Base-by-base conservation (phyloP, 2,329 filamentous ascomycete genomes). In the Cercospora sp. region DNA sequence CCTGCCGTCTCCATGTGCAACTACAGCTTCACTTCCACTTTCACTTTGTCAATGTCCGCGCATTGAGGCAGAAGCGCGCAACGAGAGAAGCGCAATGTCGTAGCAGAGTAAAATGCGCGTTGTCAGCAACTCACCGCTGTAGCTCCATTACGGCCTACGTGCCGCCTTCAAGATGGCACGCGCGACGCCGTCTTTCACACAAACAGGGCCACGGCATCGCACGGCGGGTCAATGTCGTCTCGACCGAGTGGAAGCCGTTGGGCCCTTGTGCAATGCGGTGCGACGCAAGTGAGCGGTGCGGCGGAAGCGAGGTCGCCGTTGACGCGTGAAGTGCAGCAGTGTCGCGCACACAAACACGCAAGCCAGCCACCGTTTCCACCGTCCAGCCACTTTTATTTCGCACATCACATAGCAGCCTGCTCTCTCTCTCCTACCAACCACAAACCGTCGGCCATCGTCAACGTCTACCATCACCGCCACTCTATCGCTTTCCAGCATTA, bases 401-500 rank as follows among this genome's bases (percentile, higher is more conserved):
- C 53, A 57, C 26, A 30, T 33, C 26, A n/a, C 53, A 58, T 31
- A 30, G 26, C 53, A 58, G 1, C 16, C 6, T 30, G 16, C 18
- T 16, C 26, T 53, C 48, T 28, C 53, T 58, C 30, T n/a, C 13
- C 30, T 26, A 33, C 30, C 53, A 30, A 23, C 53, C 53, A 30
- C 30, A n/a, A 30, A 30, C 30, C 28, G 18, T 30, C 60, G 16
- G 16, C 60, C 30, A 12, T 13, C 31, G n/a, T 60, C 59, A 61
- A 48, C 59, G 59, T 10, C 61, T 36, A 16, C 48, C n/a, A 63
- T 42, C 61, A 55, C 61, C 45, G 36, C 31, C 61, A 12, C 58
- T 61, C 33, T 63, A 48, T 63, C 64, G 63, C 31, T 51, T 16
- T 26, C 53, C 63, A 67, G 30, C 68, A 70, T 65, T 64, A 59